Evolutionary conservation across 805 yeast species (phyloP).

Genomic region (Kodamaea nitidulidarum): DNA sequence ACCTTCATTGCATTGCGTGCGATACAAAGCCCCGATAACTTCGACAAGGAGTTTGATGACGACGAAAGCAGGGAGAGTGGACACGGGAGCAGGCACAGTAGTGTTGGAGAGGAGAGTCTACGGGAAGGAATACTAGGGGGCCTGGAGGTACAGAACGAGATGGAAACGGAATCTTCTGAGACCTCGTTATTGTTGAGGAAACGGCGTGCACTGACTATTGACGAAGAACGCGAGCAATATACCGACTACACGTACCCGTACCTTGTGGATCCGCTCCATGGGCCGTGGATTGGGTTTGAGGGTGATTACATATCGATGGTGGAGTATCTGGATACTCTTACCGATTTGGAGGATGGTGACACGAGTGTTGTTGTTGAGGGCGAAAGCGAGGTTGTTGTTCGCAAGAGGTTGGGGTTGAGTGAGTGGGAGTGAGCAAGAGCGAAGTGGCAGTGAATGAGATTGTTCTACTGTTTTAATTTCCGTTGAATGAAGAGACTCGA

Average conservation of each 20-base stretch:
- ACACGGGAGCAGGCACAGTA: not conserved
- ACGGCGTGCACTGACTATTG: slow-evolving; percentile 48
- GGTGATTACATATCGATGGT: slow-evolving; percentile 47
- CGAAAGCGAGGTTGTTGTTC: slow-evolving; percentile 21
- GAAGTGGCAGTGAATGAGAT: not conserved
- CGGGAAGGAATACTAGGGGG: too few relatives aligned
- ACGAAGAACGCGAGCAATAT: slow-evolving; percentile 52
- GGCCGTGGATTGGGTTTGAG: slow-evolving; percentile 56
- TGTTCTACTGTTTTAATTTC: too few relatives aligned
- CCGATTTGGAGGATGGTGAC: slow-evolving; percentile 21
- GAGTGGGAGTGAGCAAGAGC: slow-evolving; percentile 33
- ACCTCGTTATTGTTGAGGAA: slow-evolving; percentile 10
- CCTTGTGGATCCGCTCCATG: slow-evolving; percentile 44
- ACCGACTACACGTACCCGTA: slow-evolving; percentile 50
- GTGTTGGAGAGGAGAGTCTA: not conserved
- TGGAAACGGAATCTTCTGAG: not conserved
- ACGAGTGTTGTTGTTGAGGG: slow-evolving; percentile 13
- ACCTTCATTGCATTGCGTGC: slow-evolving; percentile 58
- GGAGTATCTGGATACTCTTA: slow-evolving; percentile 19
- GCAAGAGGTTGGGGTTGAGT: slow-evolving; percentile 26
- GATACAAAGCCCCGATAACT: slow-evolving; percentile 41
- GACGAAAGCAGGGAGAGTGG: slow-evolving; percentile 16
- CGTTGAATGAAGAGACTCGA: too few relatives aligned
- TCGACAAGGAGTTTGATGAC: slow-evolving; percentile 41
- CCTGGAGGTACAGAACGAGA: too few relatives aligned